Base-by-base conservation (phyloP, 1,139 yeast genomes). In the Petasospora fabianii region DNA sequence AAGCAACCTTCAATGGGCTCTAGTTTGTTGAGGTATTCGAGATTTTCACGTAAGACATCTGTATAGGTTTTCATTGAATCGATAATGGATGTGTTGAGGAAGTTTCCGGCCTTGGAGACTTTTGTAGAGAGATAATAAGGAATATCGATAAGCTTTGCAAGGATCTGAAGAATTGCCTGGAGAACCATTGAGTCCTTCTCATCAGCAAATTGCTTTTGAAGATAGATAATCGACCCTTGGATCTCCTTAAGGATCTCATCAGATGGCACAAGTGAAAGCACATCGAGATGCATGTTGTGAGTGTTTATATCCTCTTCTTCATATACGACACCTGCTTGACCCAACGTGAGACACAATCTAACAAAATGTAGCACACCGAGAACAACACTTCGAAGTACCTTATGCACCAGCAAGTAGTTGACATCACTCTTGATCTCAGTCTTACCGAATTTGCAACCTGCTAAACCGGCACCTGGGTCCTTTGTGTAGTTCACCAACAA, bases 221-320 rank as follows among this genome's bases (percentile, higher is more conserved):
- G 32, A 28, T 36, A 50, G 1, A 24, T 21, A 2, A 46, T 11
- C 0, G 55, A 38, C 4, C 13, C 21, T 10, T 40, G 41, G 5
- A 54, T 32, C 20, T 49, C 52, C 3, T 27, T 31, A 4, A 41
- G 3, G 8, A 54, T 41, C 3, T 43, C 50, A 19, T 39, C 40
- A 3, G 50, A 26, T 8, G 27, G 39, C 16, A 52, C 35, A 3
- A 34, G 20, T 3, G 59, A 48, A 3, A 64, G 54, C 35, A 60
- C 50, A 38, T 62, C 61, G 12, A 68, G 41, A 36, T 76, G 77
- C 81, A 82, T 76, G 11, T 69, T 66, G 47, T 82, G 73, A 2
- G 84, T 76, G 40, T 80, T 79, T 36, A 84, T 61, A 58, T 84
- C 94, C 54, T 84, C 94, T 52, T 84, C 92, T 51, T 83, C 90